Evolutionary conservation across 2,329 filamentous ascomycete genomes (phyloP).

Genomic region (Incumbomyces delicatus): DNA sequence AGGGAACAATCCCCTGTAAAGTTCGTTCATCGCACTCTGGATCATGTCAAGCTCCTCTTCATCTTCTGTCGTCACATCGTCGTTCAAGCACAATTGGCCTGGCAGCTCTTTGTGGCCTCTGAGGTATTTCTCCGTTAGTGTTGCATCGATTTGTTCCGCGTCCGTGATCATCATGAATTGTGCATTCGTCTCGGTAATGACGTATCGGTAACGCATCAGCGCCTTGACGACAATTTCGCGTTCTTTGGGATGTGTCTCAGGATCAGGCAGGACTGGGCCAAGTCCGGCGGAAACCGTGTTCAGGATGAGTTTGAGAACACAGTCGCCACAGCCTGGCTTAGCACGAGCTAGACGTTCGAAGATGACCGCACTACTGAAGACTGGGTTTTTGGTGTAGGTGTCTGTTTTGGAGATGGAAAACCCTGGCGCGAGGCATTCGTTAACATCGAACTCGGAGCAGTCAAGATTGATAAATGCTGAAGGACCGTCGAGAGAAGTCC

Average conservation of each 20-base stretch:
- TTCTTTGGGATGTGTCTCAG: slow-evolving; percentile 8
- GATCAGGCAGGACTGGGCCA: slow-evolving; percentile 9
- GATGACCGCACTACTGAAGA: slow-evolving; percentile 9
- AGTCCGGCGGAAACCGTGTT: slow-evolving; percentile 11
- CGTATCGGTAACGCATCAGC: slow-evolving; percentile 13
- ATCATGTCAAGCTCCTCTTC: slow-evolving; percentile 10
- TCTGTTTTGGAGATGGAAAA: slow-evolving; percentile 12
- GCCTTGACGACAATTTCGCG: slow-evolving; percentile 14
- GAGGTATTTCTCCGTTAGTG: slow-evolving; percentile 9
- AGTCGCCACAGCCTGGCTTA: slow-evolving; percentile 14
- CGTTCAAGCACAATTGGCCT: slow-evolving; percentile 15
- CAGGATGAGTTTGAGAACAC: slow-evolving; percentile 12
- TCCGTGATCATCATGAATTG: slow-evolving; percentile 16
- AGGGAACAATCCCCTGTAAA: slow-evolving; percentile 12
- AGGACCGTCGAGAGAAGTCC: slow-evolving; percentile 15
- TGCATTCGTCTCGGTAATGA: slow-evolving; percentile 11
- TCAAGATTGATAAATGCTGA: slow-evolving; percentile 11
- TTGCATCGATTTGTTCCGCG: slow-evolving; percentile 14
- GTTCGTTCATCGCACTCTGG: slow-evolving; percentile 13
- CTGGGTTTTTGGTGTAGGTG: slow-evolving; percentile 9
- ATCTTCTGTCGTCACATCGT: slow-evolving; percentile 13
- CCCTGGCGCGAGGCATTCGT: slow-evolving; percentile 13
- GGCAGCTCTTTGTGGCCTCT: slow-evolving; percentile 10
- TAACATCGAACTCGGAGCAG: slow-evolving; percentile 13
- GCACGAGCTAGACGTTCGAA: slow-evolving; percentile 12